phyloP scores from a whole-genome alignment of 352 stramenopile species.

The Halophytophthora polymorphica region DNA sequence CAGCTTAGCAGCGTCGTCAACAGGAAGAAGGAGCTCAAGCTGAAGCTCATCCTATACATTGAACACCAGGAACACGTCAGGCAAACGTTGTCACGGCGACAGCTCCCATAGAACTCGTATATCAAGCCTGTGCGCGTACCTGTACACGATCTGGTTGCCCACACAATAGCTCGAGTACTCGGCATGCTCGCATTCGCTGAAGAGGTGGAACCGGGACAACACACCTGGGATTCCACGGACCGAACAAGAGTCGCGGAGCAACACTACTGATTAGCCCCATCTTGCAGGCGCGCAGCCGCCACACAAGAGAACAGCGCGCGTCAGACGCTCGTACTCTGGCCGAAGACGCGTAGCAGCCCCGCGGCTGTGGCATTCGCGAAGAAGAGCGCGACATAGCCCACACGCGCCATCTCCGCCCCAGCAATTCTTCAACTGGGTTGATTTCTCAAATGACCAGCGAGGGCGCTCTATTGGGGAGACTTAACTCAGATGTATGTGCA shows the following conservation, averaged over 20 bases:
- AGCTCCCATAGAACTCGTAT: neutral
- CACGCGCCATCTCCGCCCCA: slow-evolving; percentile 18
- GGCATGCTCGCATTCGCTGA: slow-evolving; percentile 41
- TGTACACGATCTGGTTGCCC: slow-evolving; percentile 75
- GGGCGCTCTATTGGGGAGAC: too few species aligned
- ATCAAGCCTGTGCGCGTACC: slow-evolving; percentile 8
- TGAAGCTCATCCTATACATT: slow-evolving; percentile 58
- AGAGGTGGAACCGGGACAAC: slow-evolving; percentile 38
- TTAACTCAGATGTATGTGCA: too few species aligned
- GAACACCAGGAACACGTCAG: neutral
- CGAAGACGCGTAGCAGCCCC: slow-evolving; percentile 56
- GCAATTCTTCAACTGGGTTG: slow-evolving; percentile 1
- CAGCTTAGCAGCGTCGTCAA: slow-evolving; percentile 54
- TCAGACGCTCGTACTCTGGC: slow-evolving; percentile 32
- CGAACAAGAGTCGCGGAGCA: neutral
- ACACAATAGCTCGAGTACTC: slow-evolving; percentile 42
- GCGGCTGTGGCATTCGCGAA: slow-evolving; percentile 55
- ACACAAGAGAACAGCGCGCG: neutral
- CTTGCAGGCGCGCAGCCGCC: neutral
- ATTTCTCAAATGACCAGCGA: too few species aligned
- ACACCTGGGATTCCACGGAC: slow-evolving; percentile 18
- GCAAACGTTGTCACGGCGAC: neutral
- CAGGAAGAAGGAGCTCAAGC: slow-evolving; percentile 62
- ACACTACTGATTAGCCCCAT: neutral
- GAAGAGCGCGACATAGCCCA: slow-evolving; percentile 65